Evolutionary conservation across 2,329 filamentous ascomycete species (phyloP).

Genomic region (Ceratocystis variospora): DNA sequence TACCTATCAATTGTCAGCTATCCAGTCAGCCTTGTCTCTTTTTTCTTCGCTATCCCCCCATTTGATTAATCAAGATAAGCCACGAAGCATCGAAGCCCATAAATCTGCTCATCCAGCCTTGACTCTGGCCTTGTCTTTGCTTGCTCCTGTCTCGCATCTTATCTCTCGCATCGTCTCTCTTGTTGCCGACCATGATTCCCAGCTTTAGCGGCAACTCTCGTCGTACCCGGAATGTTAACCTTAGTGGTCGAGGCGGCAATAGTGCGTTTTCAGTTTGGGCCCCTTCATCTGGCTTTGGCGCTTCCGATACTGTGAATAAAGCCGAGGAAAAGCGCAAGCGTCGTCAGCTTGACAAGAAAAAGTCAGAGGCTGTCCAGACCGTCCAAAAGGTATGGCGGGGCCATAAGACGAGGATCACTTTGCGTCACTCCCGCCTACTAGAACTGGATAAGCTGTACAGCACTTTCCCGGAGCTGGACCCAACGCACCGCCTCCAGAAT

Average conservation of each 20-base stretch:
- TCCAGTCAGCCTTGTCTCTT: neutral
- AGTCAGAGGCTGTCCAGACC: slow-evolving; percentile 54
- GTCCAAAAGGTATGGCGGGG: slow-evolving; percentile 80
- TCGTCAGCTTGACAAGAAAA: slow-evolving; percentile 67
- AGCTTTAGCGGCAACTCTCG: slow-evolving; percentile 82
- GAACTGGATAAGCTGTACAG: slow-evolving; percentile 50
- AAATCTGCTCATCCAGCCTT: neutral
- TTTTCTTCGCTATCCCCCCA: neutral
- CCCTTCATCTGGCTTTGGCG: slow-evolving; percentile 29
- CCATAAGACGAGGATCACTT: slow-evolving; percentile 45
- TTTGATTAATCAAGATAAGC: neutral
- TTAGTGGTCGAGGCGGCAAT: slow-evolving; percentile 68
- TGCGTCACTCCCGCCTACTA: slow-evolving; percentile 44
- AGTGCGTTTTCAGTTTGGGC: slow-evolving; percentile 34
- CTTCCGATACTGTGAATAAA: slow-evolving; percentile 65
- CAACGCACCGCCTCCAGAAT: neutral
- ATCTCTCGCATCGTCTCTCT: neutral
- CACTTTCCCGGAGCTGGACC: slow-evolving; percentile 19
- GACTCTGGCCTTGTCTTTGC: neutral
- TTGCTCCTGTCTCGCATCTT: too few species aligned
- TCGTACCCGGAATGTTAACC: slow-evolving; percentile 80
- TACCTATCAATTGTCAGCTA: neutral
- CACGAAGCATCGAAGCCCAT: neutral
- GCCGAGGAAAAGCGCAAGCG: slow-evolving; percentile 75
- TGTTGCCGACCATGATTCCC: slow-evolving; percentile 56